Evolutionary conservation across 2,329 filamentous ascomycete species (phyloP).

Genomic region (Aureobasidium sp.): DNA sequence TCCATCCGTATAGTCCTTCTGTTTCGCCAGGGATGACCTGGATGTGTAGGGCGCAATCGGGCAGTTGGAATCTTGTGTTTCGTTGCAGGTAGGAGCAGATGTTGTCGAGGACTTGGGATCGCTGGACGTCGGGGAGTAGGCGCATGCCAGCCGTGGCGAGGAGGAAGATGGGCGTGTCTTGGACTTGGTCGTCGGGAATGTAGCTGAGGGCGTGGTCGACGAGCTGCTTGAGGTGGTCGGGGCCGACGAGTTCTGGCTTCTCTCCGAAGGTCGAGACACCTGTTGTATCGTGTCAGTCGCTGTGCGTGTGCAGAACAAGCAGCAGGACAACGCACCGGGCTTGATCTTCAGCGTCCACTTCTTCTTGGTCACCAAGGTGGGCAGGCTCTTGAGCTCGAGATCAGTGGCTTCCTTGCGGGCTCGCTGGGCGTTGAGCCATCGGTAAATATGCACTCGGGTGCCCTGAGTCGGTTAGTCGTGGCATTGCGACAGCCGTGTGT

Average conservation of each 20-base stretch:
- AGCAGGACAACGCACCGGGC: slow-evolving; percentile 51
- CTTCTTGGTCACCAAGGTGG: slow-evolving; percentile 73
- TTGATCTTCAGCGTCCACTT: slow-evolving; percentile 90
- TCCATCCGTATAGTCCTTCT: slow-evolving; percentile 93
- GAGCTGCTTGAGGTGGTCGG: slow-evolving; percentile 70
- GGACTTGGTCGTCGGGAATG: slow-evolving; percentile 66
- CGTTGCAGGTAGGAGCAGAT: slow-evolving; percentile 75
- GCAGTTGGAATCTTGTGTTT: slow-evolving; percentile 72
- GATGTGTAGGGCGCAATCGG: slow-evolving; percentile 83
- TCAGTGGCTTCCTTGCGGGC: slow-evolving; percentile 54
- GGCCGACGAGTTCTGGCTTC: slow-evolving; percentile 65
- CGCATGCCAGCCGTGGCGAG: slow-evolving; percentile 96
- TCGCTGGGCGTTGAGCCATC: slow-evolving; percentile 72
- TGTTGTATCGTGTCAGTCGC: slow-evolving; percentile 20
- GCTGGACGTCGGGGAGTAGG: slow-evolving; percentile 65
- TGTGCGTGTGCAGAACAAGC: neutral
- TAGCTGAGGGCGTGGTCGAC: slow-evolving; percentile 73
- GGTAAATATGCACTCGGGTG: slow-evolving; percentile 88
- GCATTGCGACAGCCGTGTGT: slow-evolving; percentile 11
- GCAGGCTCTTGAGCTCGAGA: slow-evolving; percentile 59
- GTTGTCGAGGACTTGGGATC: slow-evolving; percentile 61
- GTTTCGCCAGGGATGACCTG: slow-evolving; percentile 95
- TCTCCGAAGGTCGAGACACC: slow-evolving; percentile 81
- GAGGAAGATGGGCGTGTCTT: slow-evolving; percentile 84
- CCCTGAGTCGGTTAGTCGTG: slow-evolving; percentile 42